Conservation (phyloP, 495 filamentous ascomycete genomes). For the Pseudevernia furfuracea region DNA sequence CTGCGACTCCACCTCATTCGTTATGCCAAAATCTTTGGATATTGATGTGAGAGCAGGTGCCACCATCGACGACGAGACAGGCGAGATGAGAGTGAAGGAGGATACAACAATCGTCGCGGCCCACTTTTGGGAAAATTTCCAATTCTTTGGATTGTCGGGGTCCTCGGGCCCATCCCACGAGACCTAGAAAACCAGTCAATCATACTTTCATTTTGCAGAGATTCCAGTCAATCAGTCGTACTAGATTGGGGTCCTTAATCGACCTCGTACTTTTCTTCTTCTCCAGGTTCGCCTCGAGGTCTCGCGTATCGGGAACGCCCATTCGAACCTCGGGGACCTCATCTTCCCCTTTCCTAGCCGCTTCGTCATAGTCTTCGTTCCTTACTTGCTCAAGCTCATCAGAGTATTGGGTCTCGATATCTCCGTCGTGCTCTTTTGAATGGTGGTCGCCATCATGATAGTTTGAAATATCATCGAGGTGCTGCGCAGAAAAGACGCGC, state of each 20-base stretch:
- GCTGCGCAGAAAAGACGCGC: constrained; percentile 31
- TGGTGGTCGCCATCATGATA: constrained; percentile 28
- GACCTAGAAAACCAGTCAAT: constrained; percentile 15
- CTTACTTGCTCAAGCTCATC: constrained; percentile 17
- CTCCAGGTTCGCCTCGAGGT: constrained; percentile 28
- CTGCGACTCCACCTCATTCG: constrained; percentile 44
- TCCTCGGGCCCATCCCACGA: constrained; percentile 51
- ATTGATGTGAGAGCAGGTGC: constrained; percentile 56
- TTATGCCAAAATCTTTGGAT: constrained; percentile 53
- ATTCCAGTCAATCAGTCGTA: not conserved
- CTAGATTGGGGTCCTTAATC: constrained; percentile 32
- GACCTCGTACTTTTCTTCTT: constrained; percentile 26
- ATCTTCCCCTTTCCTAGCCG: constrained; percentile 17
- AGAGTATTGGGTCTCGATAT: not conserved
- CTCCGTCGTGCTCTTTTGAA: not conserved
- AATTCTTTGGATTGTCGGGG: constrained; percentile 53
- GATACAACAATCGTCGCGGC: constrained; percentile 49
- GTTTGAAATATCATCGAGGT: constrained; percentile 35
- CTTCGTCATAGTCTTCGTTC: constrained; percentile 22
- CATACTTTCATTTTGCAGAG: not conserved
- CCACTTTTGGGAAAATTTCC: constrained; percentile 54
- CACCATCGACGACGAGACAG: constrained; percentile 63
- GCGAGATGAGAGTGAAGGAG: constrained; percentile 65
- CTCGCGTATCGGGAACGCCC: constrained; percentile 28
- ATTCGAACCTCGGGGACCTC: constrained; percentile 26